These are phyloP conservation scores for Glonium stellatum DNA, from an alignment of 495 filamentous ascomycete species.

Conservation along the genomic window DNA sequence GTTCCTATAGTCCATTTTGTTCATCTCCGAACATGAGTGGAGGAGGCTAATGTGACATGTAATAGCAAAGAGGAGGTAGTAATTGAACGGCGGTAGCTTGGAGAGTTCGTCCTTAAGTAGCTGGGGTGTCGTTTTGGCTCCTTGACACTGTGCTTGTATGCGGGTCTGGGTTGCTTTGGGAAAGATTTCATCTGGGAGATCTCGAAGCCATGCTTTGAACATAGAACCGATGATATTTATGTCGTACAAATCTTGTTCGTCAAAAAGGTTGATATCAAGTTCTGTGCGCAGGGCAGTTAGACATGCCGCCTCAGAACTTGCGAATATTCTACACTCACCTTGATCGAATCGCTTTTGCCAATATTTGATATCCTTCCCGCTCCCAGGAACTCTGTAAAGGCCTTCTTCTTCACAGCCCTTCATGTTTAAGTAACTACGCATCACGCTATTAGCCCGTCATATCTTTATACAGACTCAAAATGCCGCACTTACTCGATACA, in stretches of 20 bases:
- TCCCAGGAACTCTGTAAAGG: conserved; percentile 80
- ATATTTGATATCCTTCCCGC: conserved; percentile 71
- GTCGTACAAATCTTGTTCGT: conserved; percentile 76
- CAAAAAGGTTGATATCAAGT: conserved; percentile 76
- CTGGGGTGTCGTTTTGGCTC: conserved; percentile 69
- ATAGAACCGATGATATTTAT: conserved; percentile 90
- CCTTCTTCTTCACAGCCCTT: conserved; percentile 87
- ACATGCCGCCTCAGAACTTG: conserved; percentile 10
- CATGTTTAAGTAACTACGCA: conserved; percentile 69
- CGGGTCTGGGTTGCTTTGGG: conserved; percentile 70
- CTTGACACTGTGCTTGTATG: conserved; percentile 65
- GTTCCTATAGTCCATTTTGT: conserved; percentile 92
- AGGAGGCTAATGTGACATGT: conserved; percentile 87
- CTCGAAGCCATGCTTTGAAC: conserved; percentile 89
- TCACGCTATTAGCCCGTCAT: conserved; percentile 6
- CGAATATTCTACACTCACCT: conserved; percentile 40
- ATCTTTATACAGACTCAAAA: neutral
- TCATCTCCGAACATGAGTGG: conserved; percentile 75
- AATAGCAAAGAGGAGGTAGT: conserved; percentile 92
- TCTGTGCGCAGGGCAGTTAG: conserved; percentile 42
- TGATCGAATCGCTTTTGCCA: conserved; percentile 84
- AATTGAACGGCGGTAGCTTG: conserved; percentile 83
- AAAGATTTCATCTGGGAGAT: conserved; percentile 85
- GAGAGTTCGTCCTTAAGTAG: conserved; percentile 83
- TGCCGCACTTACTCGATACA: conserved; percentile 64